These are phyloP conservation scores for Sporothrix sp. DNA, from an alignment of 2,329 filamentous ascomycete genomes.

Conservation along the genomic window DNA sequence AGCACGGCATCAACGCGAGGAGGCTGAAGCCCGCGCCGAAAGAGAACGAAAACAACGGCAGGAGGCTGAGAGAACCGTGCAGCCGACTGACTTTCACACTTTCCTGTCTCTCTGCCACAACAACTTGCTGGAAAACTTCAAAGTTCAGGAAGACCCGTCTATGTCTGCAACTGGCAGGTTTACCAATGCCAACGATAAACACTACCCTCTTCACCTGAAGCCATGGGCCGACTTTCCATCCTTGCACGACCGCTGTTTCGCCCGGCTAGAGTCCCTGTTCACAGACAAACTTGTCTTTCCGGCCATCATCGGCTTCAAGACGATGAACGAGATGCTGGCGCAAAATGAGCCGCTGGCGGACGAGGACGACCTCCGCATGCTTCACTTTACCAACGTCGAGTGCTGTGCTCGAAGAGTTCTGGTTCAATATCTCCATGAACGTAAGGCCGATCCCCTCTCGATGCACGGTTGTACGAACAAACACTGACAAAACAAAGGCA, in stretches of 20 bases:
- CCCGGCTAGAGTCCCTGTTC: neutral
- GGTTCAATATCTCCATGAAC: neutral
- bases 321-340: neutral
- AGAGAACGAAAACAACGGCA: slow-evolving; percentile 13
- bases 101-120: slow-evolving; percentile 81
- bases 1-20: too few relatives aligned
- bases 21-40: neutral
- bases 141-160: neutral
- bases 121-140: neutral
- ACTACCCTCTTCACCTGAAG: slow-evolving; percentile 4
- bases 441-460: neutral
- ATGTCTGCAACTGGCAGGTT: neutral
- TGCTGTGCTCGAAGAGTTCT: neutral
- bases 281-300: neutral
- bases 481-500: neutral
- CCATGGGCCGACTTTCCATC: slow-evolving; percentile 1
- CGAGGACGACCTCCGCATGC: neutral
- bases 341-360: neutral
- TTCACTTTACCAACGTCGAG: slow-evolving; percentile 3
- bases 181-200: slow-evolving; percentile 2
- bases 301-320: neutral
- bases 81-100: slow-evolving; percentile 66
- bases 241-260: neutral
- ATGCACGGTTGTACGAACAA: neutral
- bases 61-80: slow-evolving; percentile 22